Base-by-base conservation (phyloP, 352 stramenopile species). In the Globisporangium nodosum region DNA sequence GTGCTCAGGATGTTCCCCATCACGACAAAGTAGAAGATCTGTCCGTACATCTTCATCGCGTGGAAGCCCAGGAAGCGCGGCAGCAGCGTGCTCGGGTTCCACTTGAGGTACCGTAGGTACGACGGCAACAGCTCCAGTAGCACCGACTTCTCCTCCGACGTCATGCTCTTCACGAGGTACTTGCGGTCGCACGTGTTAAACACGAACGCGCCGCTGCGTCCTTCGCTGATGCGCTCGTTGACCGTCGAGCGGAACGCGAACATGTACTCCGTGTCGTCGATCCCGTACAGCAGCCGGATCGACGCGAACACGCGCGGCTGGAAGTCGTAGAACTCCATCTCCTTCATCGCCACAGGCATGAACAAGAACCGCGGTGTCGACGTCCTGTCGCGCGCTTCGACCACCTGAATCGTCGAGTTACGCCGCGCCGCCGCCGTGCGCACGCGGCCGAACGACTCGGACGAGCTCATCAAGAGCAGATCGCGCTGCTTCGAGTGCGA, bases 1-100 rank as follows among this genome's bases (percentile, higher is more conserved):
- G 85, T 92, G 71, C 85, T 84, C 33, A 97, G 64, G 49, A 97
- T 76, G 58, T 97, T 97, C 49, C 72, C 82, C 90, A 97, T 97
- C 27, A 97, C 90, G 30, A 97, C 84, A 52, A 97, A 97, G 60
- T 90, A 94, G 60, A 94, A 94, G 42, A 85, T 88, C 52, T 95
- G 78, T 7, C 88, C 88, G 64, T 97, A 97, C 81, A 97, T 93
- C 49, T 91, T 92, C 73, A 97, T 94, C 1, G 82, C 79, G 54
- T 97, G 90, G 37, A 93, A 81, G 5, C 90, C 90, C 11, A 93
- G 85, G 61, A 97, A 97, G 8, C 90, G 86, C 20, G 87, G 85
- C n/a, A 97, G 60, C 8, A 97, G 71, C 51, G 84, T 95, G 20
- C 69, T 57, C 8, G 89, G 90, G 58, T 97, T 94, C 77, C 83